phyloP scores from a whole-genome alignment of 306 rosid genomes.

The Begonia loranthoides region DNA sequence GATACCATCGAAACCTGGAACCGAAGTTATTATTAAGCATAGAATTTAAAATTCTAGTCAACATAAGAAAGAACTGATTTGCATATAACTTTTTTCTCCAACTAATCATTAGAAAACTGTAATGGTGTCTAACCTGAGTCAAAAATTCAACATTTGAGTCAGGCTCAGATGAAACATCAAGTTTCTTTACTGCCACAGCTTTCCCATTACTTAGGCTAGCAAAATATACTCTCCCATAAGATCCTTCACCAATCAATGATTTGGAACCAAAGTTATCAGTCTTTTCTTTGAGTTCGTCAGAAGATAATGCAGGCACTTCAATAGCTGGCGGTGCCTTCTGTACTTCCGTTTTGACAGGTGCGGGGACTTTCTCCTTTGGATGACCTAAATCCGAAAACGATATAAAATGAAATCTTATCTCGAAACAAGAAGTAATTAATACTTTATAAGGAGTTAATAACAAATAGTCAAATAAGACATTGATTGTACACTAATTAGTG shows the following conservation, averaged over 20 bases:
- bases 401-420: too few relatives aligned
- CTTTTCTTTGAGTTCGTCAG: conserved; percentile 89
- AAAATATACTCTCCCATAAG: conserved; percentile 89
- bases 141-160: conserved; percentile 80
- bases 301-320: conserved; percentile 79
- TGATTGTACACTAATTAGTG: too few relatives aligned
- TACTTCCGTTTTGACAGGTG: conserved; percentile 56
- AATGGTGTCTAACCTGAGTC: conserved; percentile 44
- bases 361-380: conserved; percentile 38
- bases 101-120: too few relatives aligned
- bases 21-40: too few relatives aligned
- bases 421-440: too few relatives aligned
- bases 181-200: conserved; percentile 92
- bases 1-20: conserved; percentile 85
- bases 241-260: conserved; percentile 97
- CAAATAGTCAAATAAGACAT: too few relatives aligned
- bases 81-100: too few relatives aligned
- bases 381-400: conserved; percentile 26
- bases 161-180: conserved; percentile 87
- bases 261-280: conserved; percentile 95
- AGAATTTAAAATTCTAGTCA: too few relatives aligned
- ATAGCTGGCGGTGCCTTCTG: conserved; percentile 78
- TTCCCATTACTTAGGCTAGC: conserved; percentile 65
- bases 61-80: too few relatives aligned
- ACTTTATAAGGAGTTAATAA: too few relatives aligned